Percentiles rank a stretch among this genome's conserved stretches.
phyloP scores from a whole-genome alignment of 2,329 filamentous ascomycete species.

The Fusarium verrucosum region DNA sequence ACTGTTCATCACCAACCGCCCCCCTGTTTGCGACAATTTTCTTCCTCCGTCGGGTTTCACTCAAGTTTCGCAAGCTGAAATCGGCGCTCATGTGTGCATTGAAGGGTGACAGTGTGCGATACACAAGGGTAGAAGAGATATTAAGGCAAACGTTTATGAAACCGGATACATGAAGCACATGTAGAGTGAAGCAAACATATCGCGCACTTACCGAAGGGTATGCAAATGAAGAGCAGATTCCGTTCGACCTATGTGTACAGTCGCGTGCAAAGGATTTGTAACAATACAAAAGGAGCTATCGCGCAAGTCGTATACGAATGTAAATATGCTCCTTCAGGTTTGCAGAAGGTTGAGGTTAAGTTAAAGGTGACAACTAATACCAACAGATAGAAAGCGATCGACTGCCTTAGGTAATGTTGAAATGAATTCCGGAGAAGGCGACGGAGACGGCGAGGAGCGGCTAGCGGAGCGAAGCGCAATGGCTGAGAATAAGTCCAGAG shows the following conservation, averaged over 20 bases:
- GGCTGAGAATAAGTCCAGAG: conserved; percentile 27
- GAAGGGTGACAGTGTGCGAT: neutral
- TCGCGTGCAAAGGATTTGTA: neutral
- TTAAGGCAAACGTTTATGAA: conserved; percentile 2
- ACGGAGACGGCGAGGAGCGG: conserved; percentile 35
- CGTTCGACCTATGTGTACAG: neutral
- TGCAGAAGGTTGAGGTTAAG: conserved; percentile 16
- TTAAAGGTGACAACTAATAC: conserved; percentile 17
- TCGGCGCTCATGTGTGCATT: neutral
- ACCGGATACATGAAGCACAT: conserved; percentile 12
- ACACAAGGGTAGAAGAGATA: neutral
- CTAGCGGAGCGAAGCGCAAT: conserved; percentile 21
- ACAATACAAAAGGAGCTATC: conserved; percentile 3
- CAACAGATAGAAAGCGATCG: conserved; percentile 23
- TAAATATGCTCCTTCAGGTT: conserved; percentile 1
- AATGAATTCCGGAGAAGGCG: conserved; percentile 33
- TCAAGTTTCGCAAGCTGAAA: conserved; percentile 4
- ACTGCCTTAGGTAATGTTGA: conserved; percentile 23
- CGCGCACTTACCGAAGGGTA: conserved; percentile 24
- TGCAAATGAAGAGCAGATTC: neutral
- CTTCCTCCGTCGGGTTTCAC: conserved; percentile 12
- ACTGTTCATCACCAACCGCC: conserved; percentile 15
- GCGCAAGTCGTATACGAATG: neutral
- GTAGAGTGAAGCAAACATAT: conserved; percentile 27
- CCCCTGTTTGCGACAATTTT: conserved; percentile 18